Base-by-base conservation (phyloP, 1,139 yeast species). In the Saccharomyces pastorianus region DNA sequence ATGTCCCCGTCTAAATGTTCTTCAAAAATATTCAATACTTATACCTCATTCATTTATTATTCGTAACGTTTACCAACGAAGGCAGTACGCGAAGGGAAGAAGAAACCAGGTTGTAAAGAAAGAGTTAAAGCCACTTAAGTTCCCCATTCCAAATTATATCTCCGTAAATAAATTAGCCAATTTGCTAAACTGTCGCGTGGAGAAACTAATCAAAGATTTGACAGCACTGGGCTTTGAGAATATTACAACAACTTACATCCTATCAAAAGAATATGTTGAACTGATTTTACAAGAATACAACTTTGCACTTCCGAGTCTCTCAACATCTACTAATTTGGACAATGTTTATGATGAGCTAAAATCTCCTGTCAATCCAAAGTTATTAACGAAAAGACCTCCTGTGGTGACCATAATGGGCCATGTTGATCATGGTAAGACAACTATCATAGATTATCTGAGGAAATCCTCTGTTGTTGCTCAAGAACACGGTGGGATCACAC, bases 351-450 rank as follows among this genome's bases (percentile, higher is more conserved):
- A 80, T 7, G 51, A 73, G 69, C 56, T 69, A 26, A 64, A 26
- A 68, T 71, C 67, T 7, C 76, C 82, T 1, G 67, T 66, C 2
- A 78, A 80, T 48, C 73, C 76, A 4, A 70, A 73, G 8, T 61
- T 69, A 25, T 69, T 86, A 58, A 82, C 82, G 52, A 77, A 83
- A 14, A 76, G 99, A 60, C 90, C 99, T 0, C 99, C 99, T 0
- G 86, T 93, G 27, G 97, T 93, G 1, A 91, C 99, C 0, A 88
- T 93, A 52, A 93, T 93, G 98, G 99, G 99, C 4, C 99, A 93
- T 71, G 99, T 93, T 46, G 99, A 93, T 70, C 99, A 93, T 67
- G 99, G 99, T 1, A 93, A 93, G 67, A 93, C 99, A 1, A 91
- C 99, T 0, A 85, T 93, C 59, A 76, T 93, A 56, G 99, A 95